A percentile compares a stretch with the other conserved stretches of the same genome.
Evolutionary conservation across 768 basidiomycete species (phyloP).

Genomic region (Chalciporus pseudorubinellus): DNA sequence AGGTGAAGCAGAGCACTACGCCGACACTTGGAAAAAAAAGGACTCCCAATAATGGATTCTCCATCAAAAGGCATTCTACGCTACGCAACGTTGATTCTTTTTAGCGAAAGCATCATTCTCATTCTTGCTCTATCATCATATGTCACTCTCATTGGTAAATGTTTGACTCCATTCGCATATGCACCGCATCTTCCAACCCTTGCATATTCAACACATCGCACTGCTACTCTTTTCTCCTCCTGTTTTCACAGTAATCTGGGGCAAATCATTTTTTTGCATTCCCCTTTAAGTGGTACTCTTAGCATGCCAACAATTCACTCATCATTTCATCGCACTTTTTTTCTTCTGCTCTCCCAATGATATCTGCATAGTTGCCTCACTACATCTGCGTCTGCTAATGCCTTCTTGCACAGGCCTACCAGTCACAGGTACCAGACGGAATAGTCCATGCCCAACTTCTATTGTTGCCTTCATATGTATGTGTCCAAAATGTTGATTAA

Average conservation of each 20-base stretch:
- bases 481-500: conserved; percentile 3
- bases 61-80: conserved; percentile 20
- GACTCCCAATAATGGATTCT: too few species aligned
- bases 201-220: conserved; percentile 27
- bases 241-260: conserved; percentile 13
- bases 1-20: conserved; percentile 19
- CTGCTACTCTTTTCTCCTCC: conserved; percentile 6
- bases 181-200: conserved; percentile 18
- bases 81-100: conserved; percentile 11
- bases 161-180: conserved; percentile 19
- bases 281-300: conserved; percentile 11
- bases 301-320: conserved; percentile 23
- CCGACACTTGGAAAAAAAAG: not conserved
- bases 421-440: conserved; percentile 2
- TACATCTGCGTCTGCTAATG: conserved; percentile 7
- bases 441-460: conserved; percentile 18
- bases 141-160: conserved; percentile 22
- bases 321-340: conserved; percentile 12
- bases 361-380: conserved; percentile 18
- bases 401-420: conserved; percentile 16
- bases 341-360: conserved; percentile 6
- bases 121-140: conserved; percentile 14
- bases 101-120: conserved; percentile 8
- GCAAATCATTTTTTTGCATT: conserved; percentile 18
- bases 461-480: conserved; percentile 21